Evolutionary conservation across 768 basidiomycete genomes (phyloP).

Genomic region (Heimioporus sp.): DNA sequence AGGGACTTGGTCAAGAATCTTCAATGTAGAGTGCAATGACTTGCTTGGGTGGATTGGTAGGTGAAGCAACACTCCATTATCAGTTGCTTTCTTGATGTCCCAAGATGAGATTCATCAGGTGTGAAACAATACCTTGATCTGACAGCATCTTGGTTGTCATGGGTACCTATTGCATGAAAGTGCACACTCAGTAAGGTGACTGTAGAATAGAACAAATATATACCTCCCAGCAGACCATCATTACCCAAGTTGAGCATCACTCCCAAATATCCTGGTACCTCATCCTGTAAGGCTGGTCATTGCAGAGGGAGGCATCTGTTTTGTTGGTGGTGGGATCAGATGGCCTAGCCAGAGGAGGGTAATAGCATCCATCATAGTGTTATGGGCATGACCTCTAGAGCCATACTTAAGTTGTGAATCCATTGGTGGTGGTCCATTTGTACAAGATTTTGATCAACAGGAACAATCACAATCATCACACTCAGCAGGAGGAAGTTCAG

Average conservation of each 20-base stretch:
- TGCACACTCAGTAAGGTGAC: not conserved
- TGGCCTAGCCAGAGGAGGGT: constrained; percentile 18
- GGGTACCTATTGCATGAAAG: constrained; percentile 3
- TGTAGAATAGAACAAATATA: not conserved
- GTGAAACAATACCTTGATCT: constrained; percentile 18
- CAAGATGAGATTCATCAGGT: constrained; percentile 16
- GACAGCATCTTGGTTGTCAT: constrained; percentile 17
- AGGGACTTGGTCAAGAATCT: not conserved
- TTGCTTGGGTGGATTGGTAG: constrained; percentile 19
- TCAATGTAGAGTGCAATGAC: not conserved
- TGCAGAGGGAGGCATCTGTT: constrained; percentile 14
- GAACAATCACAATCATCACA: constrained; percentile 14
- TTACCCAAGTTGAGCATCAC: constrained; percentile 32
- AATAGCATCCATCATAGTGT: constrained; percentile 30
- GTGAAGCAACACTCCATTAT: constrained; percentile 15
- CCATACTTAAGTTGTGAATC: constrained; percentile 16
- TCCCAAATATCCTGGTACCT: constrained; percentile 33
- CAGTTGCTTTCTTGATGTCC: constrained; percentile 14
- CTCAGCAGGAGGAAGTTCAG: constrained; percentile 1
- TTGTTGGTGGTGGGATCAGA: constrained; percentile 16
- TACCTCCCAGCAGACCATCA: constrained; percentile 17
- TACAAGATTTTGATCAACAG: constrained; percentile 11
- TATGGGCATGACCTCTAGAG: constrained; percentile 18
- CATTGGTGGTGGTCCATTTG: constrained; percentile 9
- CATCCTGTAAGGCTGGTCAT: constrained; percentile 23